Base-by-base conservation (phyloP, 2,329 filamentous ascomycete genomes). In the Xylariaceae sp. region DNA sequence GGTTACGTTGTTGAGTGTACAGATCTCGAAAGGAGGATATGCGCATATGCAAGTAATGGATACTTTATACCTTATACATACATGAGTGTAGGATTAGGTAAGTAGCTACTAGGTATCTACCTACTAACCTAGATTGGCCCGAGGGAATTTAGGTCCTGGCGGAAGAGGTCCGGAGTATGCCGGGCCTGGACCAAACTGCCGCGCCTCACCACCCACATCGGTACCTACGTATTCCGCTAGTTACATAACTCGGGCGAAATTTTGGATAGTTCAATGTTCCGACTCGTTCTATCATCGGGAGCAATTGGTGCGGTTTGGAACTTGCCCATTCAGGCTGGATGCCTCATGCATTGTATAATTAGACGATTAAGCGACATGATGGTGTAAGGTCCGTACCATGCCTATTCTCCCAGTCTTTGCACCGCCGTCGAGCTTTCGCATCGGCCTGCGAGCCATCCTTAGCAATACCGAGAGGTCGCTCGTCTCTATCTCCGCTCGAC, bases 391-490 rank as follows among this genome's bases (percentile, higher is more conserved):
- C 50, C 53, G 43, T 63, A 71, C 52, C 62, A 72, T 72, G 70
- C 61, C 69, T 62, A 51, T 65, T 65, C 57, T 71, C 56, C 60
- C 62, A 40, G 49, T 61, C 51, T 54, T 65, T 55, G 44, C 62
- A 49, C 62, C 65, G 54, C 56, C 63, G 49, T 67, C 68, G 54
- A 71, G 65, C 63, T 68, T 69, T 51, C 66, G 64, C 32, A 59
- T 71, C 45, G 69, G 70, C 57, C 59, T 72, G 52, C 69, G 68
- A 64, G 64, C 67, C 44, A 52, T 70, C 49, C 44, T 62, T 44
- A 60, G 65, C 42, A 57, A 61, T 52, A 61, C 65, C 49, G 67
- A 65, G 44, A 65, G 60, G 44, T 54, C 56, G 21, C 26, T 62
- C 41, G 40, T 55, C 32, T 56, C 55, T 44, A 61, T 57, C 20